phyloP scores from a whole-genome alignment of 495 filamentous ascomycete genomes.

The Aspergillus carlsbadensis region DNA sequence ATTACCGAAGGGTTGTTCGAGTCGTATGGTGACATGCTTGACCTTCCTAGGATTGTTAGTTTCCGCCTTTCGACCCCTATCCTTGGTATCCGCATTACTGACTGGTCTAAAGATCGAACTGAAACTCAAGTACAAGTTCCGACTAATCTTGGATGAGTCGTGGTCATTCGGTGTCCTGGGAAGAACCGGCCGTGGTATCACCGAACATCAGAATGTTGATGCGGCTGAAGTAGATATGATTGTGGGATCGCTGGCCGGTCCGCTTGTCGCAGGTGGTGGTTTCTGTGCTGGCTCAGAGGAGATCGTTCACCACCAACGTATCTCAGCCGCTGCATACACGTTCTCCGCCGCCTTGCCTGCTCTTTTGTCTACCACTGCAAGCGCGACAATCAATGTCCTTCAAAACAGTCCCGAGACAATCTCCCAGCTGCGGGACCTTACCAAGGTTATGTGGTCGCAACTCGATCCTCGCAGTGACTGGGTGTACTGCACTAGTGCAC shows the following conservation, averaged over 20 bases:
- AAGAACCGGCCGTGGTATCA: conserved; percentile 84
- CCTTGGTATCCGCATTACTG: background rate
- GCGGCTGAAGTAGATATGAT: conserved; percentile 91
- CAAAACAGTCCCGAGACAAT: conserved; percentile 81
- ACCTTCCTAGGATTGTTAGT: conserved; percentile 81
- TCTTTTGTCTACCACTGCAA: conserved; percentile 90
- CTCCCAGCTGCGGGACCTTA: conserved; percentile 73
- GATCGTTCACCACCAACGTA: conserved; percentile 92
- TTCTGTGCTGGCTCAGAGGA: conserved; percentile 91
- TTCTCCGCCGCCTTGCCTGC: conserved; percentile 94
- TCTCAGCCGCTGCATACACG: conserved; percentile 85
- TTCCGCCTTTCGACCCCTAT: background rate
- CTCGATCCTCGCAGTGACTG: conserved; percentile 92
- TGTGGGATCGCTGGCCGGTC: conserved; percentile 85
- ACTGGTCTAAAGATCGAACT: conserved; percentile 67
- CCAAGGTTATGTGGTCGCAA: conserved; percentile 76
- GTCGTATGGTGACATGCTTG: conserved; percentile 78
- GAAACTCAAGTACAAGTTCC: conserved; percentile 94
- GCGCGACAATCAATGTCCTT: conserved; percentile 79
- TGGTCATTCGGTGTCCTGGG: conserved; percentile 95
- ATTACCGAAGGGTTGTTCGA: conserved; percentile 96
- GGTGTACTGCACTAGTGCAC: conserved; percentile 76
- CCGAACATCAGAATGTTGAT: conserved; percentile 95
- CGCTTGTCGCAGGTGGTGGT: conserved; percentile 87
- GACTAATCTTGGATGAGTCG: conserved; percentile 93